These are phyloP conservation scores for Phytophthora nicotianae DNA, from an alignment of 352 stramenopile genomes.

Conservation along the genomic window DNA sequence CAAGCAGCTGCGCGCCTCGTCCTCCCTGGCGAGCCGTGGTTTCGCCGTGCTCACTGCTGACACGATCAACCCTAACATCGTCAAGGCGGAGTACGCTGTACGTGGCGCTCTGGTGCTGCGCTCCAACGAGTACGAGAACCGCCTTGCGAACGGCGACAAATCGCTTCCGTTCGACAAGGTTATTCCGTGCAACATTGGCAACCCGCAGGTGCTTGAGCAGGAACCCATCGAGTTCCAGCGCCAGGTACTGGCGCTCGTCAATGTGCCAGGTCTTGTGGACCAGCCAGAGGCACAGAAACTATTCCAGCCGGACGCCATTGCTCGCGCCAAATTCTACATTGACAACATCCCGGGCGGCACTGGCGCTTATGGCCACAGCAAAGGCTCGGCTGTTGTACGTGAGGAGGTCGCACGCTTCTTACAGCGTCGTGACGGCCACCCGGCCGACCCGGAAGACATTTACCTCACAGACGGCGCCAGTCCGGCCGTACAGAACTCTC, in stretches of 20 bases:
- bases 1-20: constrained; percentile 36
- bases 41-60: constrained; percentile 80
- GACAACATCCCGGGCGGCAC: constrained; percentile 86
- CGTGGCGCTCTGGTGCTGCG: constrained; percentile 86
- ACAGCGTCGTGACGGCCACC: constrained; percentile 87
- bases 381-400: constrained; percentile 87
- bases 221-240: constrained; percentile 94
- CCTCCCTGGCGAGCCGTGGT: constrained; percentile 29
- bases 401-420: constrained; percentile 93
- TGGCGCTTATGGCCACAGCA: constrained; percentile 93
- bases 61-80: constrained; percentile 78
- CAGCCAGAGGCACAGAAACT: constrained; percentile 75
- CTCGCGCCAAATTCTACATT: constrained; percentile 88
- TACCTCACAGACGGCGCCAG: constrained; percentile 98
- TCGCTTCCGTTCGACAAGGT: constrained; percentile 79
- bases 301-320: constrained; percentile 89
- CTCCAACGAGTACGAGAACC: constrained; percentile 77
- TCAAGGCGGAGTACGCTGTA: constrained; percentile 89
- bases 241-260: constrained; percentile 92
- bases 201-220: constrained; percentile 86
- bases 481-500: constrained; percentile 93
- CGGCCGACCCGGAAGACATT: constrained; percentile 93
- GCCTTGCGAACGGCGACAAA: constrained; percentile 62
- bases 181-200: constrained; percentile 19
- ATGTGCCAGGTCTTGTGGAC: constrained; percentile 89